Base-by-base conservation (phyloP, 192 early-diverging fungal species). In the Backusella liffmaniae region DNA sequence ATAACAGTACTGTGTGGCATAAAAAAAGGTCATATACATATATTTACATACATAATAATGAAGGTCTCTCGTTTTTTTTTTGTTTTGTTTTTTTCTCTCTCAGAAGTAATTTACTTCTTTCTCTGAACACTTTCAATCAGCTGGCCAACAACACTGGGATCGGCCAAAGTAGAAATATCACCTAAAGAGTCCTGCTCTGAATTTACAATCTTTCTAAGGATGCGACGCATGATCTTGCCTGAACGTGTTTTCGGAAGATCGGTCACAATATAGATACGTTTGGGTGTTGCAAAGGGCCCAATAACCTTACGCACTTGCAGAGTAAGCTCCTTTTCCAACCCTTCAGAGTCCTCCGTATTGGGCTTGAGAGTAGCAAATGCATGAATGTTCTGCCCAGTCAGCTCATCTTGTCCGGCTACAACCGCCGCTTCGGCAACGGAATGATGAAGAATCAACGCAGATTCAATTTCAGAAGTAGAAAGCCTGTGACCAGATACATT, bases 171-270 rank as follows among this genome's bases (percentile, higher is more conserved):
- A 18, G 86, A 89, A 73, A 94, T 85, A 79, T 98, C 97, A 70
- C 97, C 97, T 13, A 98, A 82, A 76, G 93, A 90, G 76, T 91
- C 89, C 12, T 91, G 83, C 77, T 98, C 95, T 70, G 88, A 88
- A 37, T 86, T 93, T 72, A 96, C 93, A 70, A 96, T 89, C 89
- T 98, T 98, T 80, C 96, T 87, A 83, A 98, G 85, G 73, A 98
- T 91, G 66, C 97, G 89, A 66, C 97, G 88, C 93, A 98, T 97
- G 79, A 98, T 95, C 88, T 98, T 98, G 66, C 97, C 97, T 51
- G 90, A 92, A 36, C 96, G 90, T 13, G 97, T 98, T 87, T 98
- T 97, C 73, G 97, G 97, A 67, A 97, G 87, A 83, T 96, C 96
- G 21, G 86, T 85, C 8, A 93, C 91, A 76, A 98, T 81, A 66